These are phyloP conservation scores for Citrus medica DNA, from an alignment of 345 rosid genomes.

Conservation along the genomic window DNA sequence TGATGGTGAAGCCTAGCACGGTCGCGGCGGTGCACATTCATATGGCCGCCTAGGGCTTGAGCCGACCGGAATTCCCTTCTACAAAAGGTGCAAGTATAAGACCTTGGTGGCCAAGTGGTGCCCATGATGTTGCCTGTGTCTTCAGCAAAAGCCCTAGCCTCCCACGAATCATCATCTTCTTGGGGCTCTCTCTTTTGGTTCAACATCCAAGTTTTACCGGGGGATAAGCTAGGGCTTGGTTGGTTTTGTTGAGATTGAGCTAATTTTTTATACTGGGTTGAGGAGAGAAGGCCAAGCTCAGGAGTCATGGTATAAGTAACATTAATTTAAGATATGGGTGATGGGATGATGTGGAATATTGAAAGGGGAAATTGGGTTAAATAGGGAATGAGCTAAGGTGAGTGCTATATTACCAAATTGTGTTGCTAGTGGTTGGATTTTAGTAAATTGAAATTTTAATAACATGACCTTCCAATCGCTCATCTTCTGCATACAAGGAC, in stretches of 20 bases:
- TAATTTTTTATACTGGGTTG: conserved; percentile 28
- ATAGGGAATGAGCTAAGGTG: conserved; percentile 27
- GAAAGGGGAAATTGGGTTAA: conserved; percentile 31
- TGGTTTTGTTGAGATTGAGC: conserved; percentile 25
- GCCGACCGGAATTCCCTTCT: conserved; percentile 93
- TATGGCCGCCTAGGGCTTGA: conserved; percentile 98
- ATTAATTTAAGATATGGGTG: conserved; percentile 19
- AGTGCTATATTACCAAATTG: conserved; percentile 29
- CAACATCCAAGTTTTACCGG: conserved; percentile 56
- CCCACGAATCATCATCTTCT: conserved; percentile 88
- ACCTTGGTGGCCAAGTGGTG: conserved; percentile 96
- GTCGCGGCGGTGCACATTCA: conserved; percentile 98
- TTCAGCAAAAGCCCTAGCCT: conserved; percentile 85
- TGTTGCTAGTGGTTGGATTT: conserved; percentile 31
- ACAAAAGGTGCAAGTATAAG: conserved; percentile 90
- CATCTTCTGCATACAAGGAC: conserved; percentile 19
- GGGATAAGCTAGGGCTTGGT: conserved; percentile 13
- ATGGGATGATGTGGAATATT: conserved; percentile 24
- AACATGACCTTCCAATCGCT: conserved; percentile 21
- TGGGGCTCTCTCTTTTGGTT: conserved; percentile 47
- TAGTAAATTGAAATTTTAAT: conserved; percentile 19
- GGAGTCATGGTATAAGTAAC: conserved; percentile 35
- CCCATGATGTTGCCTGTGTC: conserved; percentile 73
- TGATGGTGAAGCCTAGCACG: conserved; percentile 78
- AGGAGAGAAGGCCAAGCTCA: conserved; percentile 43